Conservation (phyloP, 495 filamentous ascomycete genomes). For the Penicillium lagena region DNA sequence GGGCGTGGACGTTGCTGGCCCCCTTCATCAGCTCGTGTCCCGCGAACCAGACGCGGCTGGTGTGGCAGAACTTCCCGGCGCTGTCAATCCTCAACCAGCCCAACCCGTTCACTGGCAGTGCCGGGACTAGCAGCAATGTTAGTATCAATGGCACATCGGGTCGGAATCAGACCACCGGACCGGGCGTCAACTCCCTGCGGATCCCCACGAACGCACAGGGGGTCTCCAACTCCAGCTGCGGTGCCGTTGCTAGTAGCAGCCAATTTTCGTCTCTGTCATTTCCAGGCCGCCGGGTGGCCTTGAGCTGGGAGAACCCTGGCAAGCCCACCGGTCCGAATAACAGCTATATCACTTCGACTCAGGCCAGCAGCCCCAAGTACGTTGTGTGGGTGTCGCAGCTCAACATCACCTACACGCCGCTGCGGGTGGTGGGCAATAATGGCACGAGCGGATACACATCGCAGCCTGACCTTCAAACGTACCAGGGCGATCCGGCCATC, state of each 20-base stretch:
- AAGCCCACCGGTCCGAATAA: slow-evolving; percentile 71
- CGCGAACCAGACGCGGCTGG: slow-evolving; percentile 61
- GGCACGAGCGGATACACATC: slow-evolving; percentile 55
- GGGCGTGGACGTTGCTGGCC: slow-evolving; percentile 81
- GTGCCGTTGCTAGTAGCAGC: slow-evolving; percentile 55
- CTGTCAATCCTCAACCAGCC: slow-evolving; percentile 72
- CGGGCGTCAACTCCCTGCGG: slow-evolving; percentile 14
- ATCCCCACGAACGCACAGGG: slow-evolving; percentile 26
- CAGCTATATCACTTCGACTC: slow-evolving; percentile 62
- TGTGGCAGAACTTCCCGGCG: slow-evolving; percentile 86
- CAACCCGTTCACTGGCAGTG: slow-evolving; percentile 50
- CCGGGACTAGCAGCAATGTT: background rate
- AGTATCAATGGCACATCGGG: slow-evolving; percentile 1
- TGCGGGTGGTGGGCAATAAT: slow-evolving; percentile 42
- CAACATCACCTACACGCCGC: slow-evolving; percentile 73
- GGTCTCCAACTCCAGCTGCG: slow-evolving; percentile 46
- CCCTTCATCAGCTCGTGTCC: slow-evolving; percentile 82
- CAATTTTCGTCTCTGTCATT: slow-evolving; percentile 63
- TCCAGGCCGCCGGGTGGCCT: slow-evolving; percentile 63
- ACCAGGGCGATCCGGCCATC: slow-evolving; percentile 58
- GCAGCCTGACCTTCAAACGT: slow-evolving; percentile 61
- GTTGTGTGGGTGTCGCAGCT: slow-evolving; percentile 80
- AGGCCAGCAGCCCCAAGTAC: slow-evolving; percentile 53
- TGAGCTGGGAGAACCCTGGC: slow-evolving; percentile 71
- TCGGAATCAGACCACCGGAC: background rate